These are phyloP conservation scores for Neltuma alba DNA, from an alignment of 306 rosid genomes.

Conservation along the genomic window DNA sequence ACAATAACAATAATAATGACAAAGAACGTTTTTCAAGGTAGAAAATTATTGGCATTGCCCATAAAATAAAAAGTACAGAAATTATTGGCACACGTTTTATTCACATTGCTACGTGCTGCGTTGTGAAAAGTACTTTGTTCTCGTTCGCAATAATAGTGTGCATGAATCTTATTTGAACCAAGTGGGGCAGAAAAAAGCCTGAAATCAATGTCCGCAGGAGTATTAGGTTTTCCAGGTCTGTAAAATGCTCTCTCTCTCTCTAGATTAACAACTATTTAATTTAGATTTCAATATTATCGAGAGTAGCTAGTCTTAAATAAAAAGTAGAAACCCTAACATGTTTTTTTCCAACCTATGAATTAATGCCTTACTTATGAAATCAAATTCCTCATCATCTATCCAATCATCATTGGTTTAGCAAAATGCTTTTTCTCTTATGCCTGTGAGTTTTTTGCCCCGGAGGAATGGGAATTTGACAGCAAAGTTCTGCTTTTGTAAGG, in stretches of 20 bases:
- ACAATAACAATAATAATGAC: neutral
- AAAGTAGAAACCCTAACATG: no score
- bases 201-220: constrained; percentile 20
- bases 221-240: constrained; percentile 20
- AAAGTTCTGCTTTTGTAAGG: constrained; percentile 46
- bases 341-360: no score
- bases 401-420: no score
- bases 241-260: neutral
- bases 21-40: constrained; percentile 38
- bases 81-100: constrained; percentile 42
- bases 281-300: neutral
- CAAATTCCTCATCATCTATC: no score
- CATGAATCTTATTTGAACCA: constrained; percentile 35
- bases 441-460: constrained; percentile 5
- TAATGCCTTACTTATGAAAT: no score
- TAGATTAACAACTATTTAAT: neutral
- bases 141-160: constrained; percentile 38
- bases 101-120: constrained; percentile 32
- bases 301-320: no score
- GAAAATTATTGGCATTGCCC: constrained; percentile 44
- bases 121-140: constrained; percentile 43
- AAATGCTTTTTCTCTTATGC: neutral
- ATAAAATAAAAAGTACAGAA: constrained; percentile 41
- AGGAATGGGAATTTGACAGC: constrained; percentile 44
- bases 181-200: constrained; percentile 10